These are phyloP conservation scores for Wolfiporia cocos DNA, from an alignment of 1,284 basidiomycete genomes.

Conservation along the genomic window DNA sequence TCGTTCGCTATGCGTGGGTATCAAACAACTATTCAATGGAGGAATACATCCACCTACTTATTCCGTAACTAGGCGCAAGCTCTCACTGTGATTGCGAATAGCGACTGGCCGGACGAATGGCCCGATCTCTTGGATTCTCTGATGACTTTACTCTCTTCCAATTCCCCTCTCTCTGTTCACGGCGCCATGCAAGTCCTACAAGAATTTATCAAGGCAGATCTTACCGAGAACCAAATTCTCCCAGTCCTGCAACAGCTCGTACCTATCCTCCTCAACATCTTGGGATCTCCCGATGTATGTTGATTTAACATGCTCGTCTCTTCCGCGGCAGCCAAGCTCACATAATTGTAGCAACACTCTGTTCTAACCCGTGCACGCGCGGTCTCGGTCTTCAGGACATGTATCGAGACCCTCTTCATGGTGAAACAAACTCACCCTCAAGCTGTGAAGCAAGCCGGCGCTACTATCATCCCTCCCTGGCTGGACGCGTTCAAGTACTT, in stretches of 20 bases:
- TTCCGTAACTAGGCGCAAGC: slow-evolving; percentile 65
- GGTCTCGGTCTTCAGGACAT: slow-evolving; percentile 87
- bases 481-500: slow-evolving; percentile 79
- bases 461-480: slow-evolving; percentile 84
- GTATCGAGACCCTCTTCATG: slow-evolving; percentile 87
- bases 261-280: slow-evolving; percentile 79
- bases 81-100: slow-evolving; percentile 79
- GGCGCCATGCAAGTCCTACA: slow-evolving; percentile 94
- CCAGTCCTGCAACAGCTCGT: slow-evolving; percentile 82
- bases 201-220: slow-evolving; percentile 87
- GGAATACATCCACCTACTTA: too few species aligned
- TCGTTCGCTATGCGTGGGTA: slow-evolving; percentile 69
- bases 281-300: slow-evolving; percentile 69
- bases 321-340: neutral
- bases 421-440: slow-evolving; percentile 90
- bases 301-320: neutral
- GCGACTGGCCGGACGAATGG: slow-evolving; percentile 94
- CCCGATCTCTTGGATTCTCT: slow-evolving; percentile 73
- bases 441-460: slow-evolving; percentile 78
- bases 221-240: slow-evolving; percentile 89
- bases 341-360: slow-evolving; percentile 52
- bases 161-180: slow-evolving; percentile 72
- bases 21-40: neutral
- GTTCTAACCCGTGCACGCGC: slow-evolving; percentile 79
- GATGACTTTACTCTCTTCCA: slow-evolving; percentile 69